Conservation (phyloP, 805 yeast species). For the Metschnikowia borealis region DNA sequence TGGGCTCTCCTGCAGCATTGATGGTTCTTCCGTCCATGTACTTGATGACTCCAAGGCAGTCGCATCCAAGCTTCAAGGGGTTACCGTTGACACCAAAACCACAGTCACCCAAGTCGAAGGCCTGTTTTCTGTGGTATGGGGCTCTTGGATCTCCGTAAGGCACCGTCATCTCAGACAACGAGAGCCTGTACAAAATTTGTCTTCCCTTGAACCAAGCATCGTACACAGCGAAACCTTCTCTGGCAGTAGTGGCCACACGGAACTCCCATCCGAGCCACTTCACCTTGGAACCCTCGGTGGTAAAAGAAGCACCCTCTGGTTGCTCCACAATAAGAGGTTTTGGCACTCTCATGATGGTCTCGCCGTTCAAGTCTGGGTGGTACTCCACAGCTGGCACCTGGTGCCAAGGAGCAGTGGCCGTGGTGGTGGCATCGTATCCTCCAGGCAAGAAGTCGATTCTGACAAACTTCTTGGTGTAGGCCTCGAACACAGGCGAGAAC, state of each 20-base stretch:
- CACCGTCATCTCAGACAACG: slow-evolving; percentile 81
- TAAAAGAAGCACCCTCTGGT: slow-evolving; percentile 78
- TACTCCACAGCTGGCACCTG: slow-evolving; percentile 62
- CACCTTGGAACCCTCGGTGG: slow-evolving; percentile 55
- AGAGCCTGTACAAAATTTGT: slow-evolving; percentile 66
- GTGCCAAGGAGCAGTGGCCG: slow-evolving; percentile 59
- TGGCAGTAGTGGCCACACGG: slow-evolving; percentile 61
- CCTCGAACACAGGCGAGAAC: slow-evolving; percentile 70
- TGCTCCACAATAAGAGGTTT: slow-evolving; percentile 68
- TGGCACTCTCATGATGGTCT: slow-evolving; percentile 46
- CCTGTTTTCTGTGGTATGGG: slow-evolving; percentile 82
- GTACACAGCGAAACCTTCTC: slow-evolving; percentile 78
- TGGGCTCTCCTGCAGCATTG: slow-evolving; percentile 58
- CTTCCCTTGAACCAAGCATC: slow-evolving; percentile 74
- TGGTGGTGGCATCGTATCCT: slow-evolving; percentile 59
- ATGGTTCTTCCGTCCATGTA: slow-evolving; percentile 62
- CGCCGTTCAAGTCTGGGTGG: slow-evolving; percentile 66
- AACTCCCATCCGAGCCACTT: slow-evolving; percentile 85
- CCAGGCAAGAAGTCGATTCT: slow-evolving; percentile 73
- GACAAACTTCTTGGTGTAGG: slow-evolving; percentile 53
- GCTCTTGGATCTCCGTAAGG: slow-evolving; percentile 84
- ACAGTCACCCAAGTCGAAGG: slow-evolving; percentile 81
- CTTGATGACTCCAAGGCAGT: slow-evolving; percentile 75
- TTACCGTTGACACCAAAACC: slow-evolving; percentile 77
- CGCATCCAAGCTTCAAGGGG: slow-evolving; percentile 69